A percentile compares a stretch with the other conserved stretches of the same genome.
Evolutionary conservation across 2,329 filamentous ascomycete species (phyloP).

Genomic region (Elsinoe arachidis): DNA sequence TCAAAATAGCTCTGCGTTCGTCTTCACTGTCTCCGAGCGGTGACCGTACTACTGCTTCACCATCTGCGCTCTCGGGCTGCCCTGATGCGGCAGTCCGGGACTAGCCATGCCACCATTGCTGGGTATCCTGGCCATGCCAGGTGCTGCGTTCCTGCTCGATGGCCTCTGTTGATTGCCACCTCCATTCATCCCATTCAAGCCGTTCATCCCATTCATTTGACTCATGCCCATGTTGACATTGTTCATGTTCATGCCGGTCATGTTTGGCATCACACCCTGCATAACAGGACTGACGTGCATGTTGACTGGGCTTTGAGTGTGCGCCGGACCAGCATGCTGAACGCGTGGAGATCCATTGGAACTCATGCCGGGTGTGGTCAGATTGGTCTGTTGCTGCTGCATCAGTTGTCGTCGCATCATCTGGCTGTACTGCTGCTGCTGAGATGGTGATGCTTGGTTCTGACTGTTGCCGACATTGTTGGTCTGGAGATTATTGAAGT

Average conservation of each 20-base stretch:
- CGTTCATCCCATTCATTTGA: conserved; percentile 8
- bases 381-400: conserved; percentile 18
- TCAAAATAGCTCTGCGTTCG: neutral
- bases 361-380: conserved; percentile 7
- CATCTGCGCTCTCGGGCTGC: conserved; percentile 11
- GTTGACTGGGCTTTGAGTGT: conserved; percentile 12
- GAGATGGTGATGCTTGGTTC: conserved; percentile 18
- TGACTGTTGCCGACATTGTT: conserved; percentile 14
- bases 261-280: conserved; percentile 11
- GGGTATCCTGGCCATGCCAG: conserved; percentile 9
- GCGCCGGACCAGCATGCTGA: conserved; percentile 5
- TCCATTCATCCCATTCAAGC: neutral
- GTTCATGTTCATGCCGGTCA: conserved; percentile 11
- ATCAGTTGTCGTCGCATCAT: conserved; percentile 24
- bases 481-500: conserved; percentile 14
- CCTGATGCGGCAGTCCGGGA: conserved; percentile 8
- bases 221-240: conserved; percentile 4
- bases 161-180: conserved; percentile 7
- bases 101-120: conserved; percentile 11
- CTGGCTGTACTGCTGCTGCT: conserved; percentile 23
- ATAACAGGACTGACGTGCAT: conserved; percentile 13
- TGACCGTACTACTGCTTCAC: conserved; percentile 9
- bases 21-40: neutral
- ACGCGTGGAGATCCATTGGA: conserved; percentile 1
- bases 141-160: conserved; percentile 8